phyloP scores from a whole-genome alignment of 768 basidiomycete genomes.

The Hemileccinum impolitum region DNA sequence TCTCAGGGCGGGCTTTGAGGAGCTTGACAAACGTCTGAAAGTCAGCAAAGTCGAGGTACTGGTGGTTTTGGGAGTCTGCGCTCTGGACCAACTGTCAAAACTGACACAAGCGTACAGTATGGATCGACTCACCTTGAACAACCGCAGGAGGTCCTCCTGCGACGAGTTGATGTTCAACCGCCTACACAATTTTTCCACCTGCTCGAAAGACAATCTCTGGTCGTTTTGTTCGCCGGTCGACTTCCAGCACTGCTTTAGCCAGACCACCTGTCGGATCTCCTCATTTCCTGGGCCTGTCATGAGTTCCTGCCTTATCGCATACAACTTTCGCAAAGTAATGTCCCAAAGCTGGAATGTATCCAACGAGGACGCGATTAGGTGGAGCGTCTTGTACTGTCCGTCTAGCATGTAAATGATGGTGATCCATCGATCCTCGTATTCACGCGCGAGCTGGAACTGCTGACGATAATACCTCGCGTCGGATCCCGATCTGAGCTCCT shows the following conservation, averaged over 20 bases:
- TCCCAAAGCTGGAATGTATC: slow-evolving; percentile 66
- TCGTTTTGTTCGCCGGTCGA: slow-evolving; percentile 61
- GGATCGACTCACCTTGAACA: slow-evolving; percentile 51
- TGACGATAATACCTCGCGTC: slow-evolving; percentile 70
- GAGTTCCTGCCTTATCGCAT: slow-evolving; percentile 63
- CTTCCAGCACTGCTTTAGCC: slow-evolving; percentile 85
- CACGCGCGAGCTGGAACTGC: slow-evolving; percentile 60
- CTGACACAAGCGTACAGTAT: not conserved
- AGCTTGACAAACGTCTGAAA: slow-evolving; percentile 82
- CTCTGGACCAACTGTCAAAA: slow-evolving; percentile 39
- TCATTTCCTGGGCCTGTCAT: slow-evolving; percentile 64
- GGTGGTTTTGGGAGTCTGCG: slow-evolving; percentile 54
- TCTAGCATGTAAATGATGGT: slow-evolving; percentile 80
- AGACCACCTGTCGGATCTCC: slow-evolving; percentile 62
- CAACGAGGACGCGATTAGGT: slow-evolving; percentile 69
- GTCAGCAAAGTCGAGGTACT: slow-evolving; percentile 69
- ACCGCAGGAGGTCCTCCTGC: slow-evolving; percentile 46
- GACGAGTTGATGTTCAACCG: slow-evolving; percentile 64
- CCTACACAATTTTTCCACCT: slow-evolving; percentile 68
- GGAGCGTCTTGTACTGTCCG: slow-evolving; percentile 79
- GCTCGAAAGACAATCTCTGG: slow-evolving; percentile 62
- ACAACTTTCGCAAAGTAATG: slow-evolving; percentile 57
- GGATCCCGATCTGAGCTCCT: slow-evolving; percentile 75
- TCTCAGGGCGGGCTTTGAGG: slow-evolving; percentile 81
- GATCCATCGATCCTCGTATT: slow-evolving; percentile 73